These are phyloP conservation scores for Mortierella hygrophila DNA, from an alignment of 192 early-diverging fungal species.

Conservation along the genomic window DNA sequence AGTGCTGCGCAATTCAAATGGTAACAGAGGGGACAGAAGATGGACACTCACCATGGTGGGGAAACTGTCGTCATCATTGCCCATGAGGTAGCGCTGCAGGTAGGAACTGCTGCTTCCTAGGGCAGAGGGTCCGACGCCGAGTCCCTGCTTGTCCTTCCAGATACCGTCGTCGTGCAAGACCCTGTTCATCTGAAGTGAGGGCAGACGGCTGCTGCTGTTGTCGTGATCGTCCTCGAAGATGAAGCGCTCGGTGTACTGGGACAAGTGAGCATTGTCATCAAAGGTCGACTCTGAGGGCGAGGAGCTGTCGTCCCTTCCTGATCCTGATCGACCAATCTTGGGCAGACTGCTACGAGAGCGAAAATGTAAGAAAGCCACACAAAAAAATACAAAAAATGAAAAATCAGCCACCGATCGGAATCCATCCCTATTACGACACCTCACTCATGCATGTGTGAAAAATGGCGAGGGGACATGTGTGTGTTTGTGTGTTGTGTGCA, in stretches of 20 bases:
- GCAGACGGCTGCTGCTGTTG: conserved; percentile 12
- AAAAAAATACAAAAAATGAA: conserved; percentile 13
- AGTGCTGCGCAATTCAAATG: not conserved
- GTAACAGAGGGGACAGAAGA: not conserved
- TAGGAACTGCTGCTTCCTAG: conserved; percentile 49
- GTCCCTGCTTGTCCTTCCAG: conserved; percentile 49
- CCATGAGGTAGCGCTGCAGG: conserved; percentile 56
- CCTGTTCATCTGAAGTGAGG: conserved; percentile 51
- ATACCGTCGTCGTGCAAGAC: conserved; percentile 49
- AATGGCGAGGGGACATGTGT: not conserved
- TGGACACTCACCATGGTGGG: conserved; percentile 55
- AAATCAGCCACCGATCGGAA: not conserved
- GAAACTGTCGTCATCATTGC: conserved; percentile 59
- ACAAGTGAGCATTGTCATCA: conserved; percentile 52
- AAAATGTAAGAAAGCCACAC: not conserved
- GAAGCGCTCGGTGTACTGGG: conserved; percentile 61
- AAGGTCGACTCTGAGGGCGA: conserved; percentile 38
- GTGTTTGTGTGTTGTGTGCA: conserved; percentile 1
- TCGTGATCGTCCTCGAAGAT: conserved; percentile 63
- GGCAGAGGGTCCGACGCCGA: conserved; percentile 27
- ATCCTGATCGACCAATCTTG: conserved; percentile 38
- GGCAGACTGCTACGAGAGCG: conserved; percentile 30
- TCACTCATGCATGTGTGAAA: conserved; percentile 7
- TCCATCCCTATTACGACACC: not conserved
- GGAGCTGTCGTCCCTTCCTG: conserved; percentile 29